Evolutionary conservation across 805 yeast genomes (phyloP).

Genomic region (Saturnispora hagleri): DNA sequence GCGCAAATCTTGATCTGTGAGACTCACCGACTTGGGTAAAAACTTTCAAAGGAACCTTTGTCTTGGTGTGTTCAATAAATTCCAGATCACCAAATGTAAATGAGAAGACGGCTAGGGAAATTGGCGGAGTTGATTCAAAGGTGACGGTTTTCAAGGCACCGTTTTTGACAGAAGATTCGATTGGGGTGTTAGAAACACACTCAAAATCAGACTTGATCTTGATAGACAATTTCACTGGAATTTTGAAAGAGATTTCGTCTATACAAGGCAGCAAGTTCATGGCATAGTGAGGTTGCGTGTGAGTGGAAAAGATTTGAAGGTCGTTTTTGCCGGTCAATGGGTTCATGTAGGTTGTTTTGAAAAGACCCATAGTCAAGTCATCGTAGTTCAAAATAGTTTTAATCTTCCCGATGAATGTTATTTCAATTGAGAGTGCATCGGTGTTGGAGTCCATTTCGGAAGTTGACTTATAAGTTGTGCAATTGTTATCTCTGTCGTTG

Average conservation of each 20-base stretch:
- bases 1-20: slow-evolving; percentile 38
- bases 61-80: slow-evolving; percentile 29
- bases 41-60: slow-evolving; percentile 39
- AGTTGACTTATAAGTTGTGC: slow-evolving; percentile 20
- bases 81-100: slow-evolving; percentile 65
- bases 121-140: slow-evolving; percentile 48
- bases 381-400: slow-evolving; percentile 40
- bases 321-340: slow-evolving; percentile 39
- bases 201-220: slow-evolving; percentile 37
- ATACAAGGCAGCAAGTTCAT: slow-evolving; percentile 57
- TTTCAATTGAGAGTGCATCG: slow-evolving; percentile 12
- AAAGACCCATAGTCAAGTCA: slow-evolving; percentile 56
- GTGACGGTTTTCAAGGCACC: slow-evolving; percentile 26
- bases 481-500: slow-evolving; percentile 34
- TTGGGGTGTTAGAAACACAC: slow-evolving; percentile 42
- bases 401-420: slow-evolving; percentile 44
- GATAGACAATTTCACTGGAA: slow-evolving; percentile 41
- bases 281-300: slow-evolving; percentile 61
- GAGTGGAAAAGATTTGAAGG: slow-evolving; percentile 54
- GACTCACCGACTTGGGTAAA: slow-evolving; percentile 49
- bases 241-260: slow-evolving; percentile 53
- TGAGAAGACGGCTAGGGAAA: slow-evolving; percentile 57
- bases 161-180: slow-evolving; percentile 20
- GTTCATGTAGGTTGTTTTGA: slow-evolving; percentile 56
- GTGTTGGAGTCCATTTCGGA: not conserved